phyloP scores from a whole-genome alignment of 23 red algal genomes.

The Gracilaria gracilis region DNA sequence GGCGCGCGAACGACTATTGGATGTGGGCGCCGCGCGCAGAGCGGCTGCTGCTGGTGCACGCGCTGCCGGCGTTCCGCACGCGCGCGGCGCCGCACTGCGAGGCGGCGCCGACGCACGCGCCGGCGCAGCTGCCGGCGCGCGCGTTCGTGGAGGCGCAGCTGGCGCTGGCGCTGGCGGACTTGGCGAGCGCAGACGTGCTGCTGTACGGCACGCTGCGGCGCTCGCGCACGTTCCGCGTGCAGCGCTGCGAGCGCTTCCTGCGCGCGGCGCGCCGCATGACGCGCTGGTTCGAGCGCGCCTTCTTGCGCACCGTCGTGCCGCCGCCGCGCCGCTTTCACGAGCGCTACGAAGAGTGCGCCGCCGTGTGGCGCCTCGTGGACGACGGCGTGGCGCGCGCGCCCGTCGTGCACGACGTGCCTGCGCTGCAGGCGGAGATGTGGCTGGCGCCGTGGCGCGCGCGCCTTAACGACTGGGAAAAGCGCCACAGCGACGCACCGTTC shows the following conservation, averaged over 20 bases:
- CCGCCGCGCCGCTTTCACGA: conserved; percentile 16
- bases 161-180: neutral
- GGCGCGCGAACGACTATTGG: neutral
- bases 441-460: conserved; percentile 24
- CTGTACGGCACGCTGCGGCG: neutral
- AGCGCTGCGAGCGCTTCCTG: neutral
- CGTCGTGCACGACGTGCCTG: neutral
- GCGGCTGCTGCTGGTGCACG: neutral
- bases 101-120: neutral
- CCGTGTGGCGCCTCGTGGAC: neutral
- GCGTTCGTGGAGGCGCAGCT: conserved; percentile 47
- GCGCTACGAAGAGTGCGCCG: neutral
- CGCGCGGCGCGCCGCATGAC: neutral
- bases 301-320: neutral
- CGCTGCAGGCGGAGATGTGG: neutral
- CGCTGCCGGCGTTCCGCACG: conserved; percentile 3
- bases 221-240: conserved; percentile 14
- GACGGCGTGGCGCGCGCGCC: neutral
- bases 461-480: neutral
- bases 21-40: neutral
- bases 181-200: conserved; percentile 10
- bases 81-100: neutral
- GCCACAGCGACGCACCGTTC: neutral
- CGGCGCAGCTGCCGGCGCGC: neutral
- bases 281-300: neutral